phyloP scores from a whole-genome alignment of 768 basidiomycete species.

The Suillus lakei region DNA sequence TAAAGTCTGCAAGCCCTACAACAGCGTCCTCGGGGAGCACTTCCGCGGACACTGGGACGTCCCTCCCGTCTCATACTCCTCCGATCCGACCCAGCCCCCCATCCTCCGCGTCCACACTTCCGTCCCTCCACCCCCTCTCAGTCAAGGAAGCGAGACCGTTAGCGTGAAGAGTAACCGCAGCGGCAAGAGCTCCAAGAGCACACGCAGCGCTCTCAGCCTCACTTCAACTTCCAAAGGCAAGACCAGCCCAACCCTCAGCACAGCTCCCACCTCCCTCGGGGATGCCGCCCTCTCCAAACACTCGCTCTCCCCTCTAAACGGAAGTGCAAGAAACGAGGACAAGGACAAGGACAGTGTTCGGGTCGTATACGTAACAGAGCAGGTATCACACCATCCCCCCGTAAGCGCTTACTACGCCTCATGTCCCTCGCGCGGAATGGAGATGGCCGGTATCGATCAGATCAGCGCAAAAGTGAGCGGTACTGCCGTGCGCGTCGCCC shows the following conservation, averaged over 20 bases:
- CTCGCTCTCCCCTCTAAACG: slow-evolving; percentile 45
- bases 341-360: slow-evolving; percentile 46
- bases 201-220: slow-evolving; percentile 58
- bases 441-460: slow-evolving; percentile 86
- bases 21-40: slow-evolving; percentile 86
- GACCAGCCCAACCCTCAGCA: slow-evolving; percentile 57
- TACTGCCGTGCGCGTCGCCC: slow-evolving; percentile 79
- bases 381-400: slow-evolving; percentile 97
- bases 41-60: slow-evolving; percentile 90
- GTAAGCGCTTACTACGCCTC: slow-evolving; percentile 82
- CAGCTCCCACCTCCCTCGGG: slow-evolving; percentile 45
- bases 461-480: slow-evolving; percentile 92
- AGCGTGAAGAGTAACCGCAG: slow-evolving; percentile 56
- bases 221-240: slow-evolving; percentile 56
- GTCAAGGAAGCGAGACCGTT: slow-evolving; percentile 48
- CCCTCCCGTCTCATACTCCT: slow-evolving; percentile 58
- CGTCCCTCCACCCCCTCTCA: slow-evolving; percentile 24
- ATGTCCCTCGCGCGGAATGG: slow-evolving; percentile 75
- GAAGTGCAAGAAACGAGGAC: slow-evolving; percentile 39
- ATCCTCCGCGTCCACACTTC: slow-evolving; percentile 47
- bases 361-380: slow-evolving; percentile 86
- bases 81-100: slow-evolving; percentile 50
- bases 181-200: slow-evolving; percentile 63
- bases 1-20: slow-evolving; percentile 93
- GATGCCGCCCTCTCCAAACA: slow-evolving; percentile 56